These are phyloP conservation scores for Aspergillus luchuensis DNA, from an alignment of 2,329 filamentous ascomycete genomes.

Conservation along the genomic window DNA sequence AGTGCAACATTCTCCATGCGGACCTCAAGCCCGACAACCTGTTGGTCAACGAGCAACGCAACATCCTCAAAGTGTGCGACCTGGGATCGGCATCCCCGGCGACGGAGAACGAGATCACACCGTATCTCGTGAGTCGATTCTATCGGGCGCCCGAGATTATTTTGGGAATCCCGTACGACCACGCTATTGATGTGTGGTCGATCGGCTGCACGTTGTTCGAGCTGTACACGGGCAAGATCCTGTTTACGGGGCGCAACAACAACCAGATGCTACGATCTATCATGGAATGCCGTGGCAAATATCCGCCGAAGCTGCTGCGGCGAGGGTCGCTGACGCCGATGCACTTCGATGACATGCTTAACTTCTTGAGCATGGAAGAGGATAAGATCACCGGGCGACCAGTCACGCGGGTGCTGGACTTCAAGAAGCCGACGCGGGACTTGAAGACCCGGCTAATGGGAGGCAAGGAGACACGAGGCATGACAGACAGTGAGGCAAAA, in stretches of 20 bases:
- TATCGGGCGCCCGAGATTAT: conserved; percentile 98
- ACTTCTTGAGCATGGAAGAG: conserved; percentile 81
- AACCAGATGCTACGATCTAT: conserved; percentile 98
- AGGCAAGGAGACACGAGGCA: conserved; percentile 67
- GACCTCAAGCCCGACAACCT: conserved; percentile 99
- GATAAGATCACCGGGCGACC: conserved; percentile 87
- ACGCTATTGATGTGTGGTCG: conserved; percentile 95
- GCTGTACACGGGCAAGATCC: conserved; percentile 93
- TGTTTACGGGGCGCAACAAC: conserved; percentile 93
- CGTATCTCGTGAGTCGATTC: conserved; percentile 94
- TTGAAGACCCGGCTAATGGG: conserved; percentile 74
- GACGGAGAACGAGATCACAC: conserved; percentile 87
- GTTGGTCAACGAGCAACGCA: conserved; percentile 81
- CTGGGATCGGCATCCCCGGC: conserved; percentile 92
- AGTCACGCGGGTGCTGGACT: conserved; percentile 49
- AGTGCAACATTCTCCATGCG: conserved; percentile 90
- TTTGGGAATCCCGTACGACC: conserved; percentile 92
- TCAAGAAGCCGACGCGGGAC: conserved; percentile 74
- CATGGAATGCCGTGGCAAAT: conserved; percentile 92
- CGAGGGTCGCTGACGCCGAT: conserved; percentile 73
- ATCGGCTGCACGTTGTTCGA: conserved; percentile 97
- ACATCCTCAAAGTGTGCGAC: conserved; percentile 90
- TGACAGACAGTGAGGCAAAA: conserved; percentile 72
- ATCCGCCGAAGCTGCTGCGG: conserved; percentile 85
- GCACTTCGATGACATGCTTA: conserved; percentile 82